Conservation (phyloP, 2,329 filamentous ascomycete genomes). For the Allantophomopsis lycopodina region DNA sequence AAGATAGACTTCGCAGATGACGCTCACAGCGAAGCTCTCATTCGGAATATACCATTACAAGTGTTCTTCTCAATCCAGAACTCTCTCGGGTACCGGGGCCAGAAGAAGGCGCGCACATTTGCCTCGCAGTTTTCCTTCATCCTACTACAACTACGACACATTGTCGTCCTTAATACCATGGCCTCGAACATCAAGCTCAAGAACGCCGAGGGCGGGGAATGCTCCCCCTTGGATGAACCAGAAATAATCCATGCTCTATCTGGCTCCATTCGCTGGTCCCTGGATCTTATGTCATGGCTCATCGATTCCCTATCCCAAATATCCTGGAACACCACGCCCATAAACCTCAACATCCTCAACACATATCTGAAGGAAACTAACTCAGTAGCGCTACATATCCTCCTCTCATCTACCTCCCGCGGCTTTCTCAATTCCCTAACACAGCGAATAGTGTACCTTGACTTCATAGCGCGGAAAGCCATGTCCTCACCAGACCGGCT, state of each 20-base stretch:
- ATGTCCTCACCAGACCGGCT: slow-evolving; percentile 7
- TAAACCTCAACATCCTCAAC: slow-evolving; percentile 35
- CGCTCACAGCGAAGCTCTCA: slow-evolving; percentile 53
- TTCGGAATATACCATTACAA: slow-evolving; percentile 60
- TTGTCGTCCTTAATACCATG: slow-evolving; percentile 51
- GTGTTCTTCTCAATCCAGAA: slow-evolving; percentile 68
- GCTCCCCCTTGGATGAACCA: slow-evolving; percentile 49
- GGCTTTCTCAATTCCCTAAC: slow-evolving; percentile 58
- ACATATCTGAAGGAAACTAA: slow-evolving; percentile 37
- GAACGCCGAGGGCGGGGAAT: slow-evolving; percentile 28
- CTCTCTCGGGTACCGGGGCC: slow-evolving; percentile 59
- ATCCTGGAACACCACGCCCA: slow-evolving; percentile 24
- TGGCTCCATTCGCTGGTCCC: slow-evolving; percentile 66
- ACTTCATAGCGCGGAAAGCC: slow-evolving; percentile 21
- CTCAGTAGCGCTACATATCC: slow-evolving; percentile 43
- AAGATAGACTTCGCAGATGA: slow-evolving; percentile 76
- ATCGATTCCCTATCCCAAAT: slow-evolving; percentile 43
- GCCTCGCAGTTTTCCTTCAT: slow-evolving; percentile 64
- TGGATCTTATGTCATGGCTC: slow-evolving; percentile 55
- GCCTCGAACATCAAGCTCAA: slow-evolving; percentile 32
- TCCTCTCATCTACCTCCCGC: slow-evolving; percentile 63
- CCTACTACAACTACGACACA: slow-evolving; percentile 61
- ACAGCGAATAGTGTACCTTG: slow-evolving; percentile 46
- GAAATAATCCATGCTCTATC: slow-evolving; percentile 62
- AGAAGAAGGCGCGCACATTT: slow-evolving; percentile 45